Evolutionary conservation across 768 basidiomycete species (phyloP).

Genomic region (Suillus placidus): DNA sequence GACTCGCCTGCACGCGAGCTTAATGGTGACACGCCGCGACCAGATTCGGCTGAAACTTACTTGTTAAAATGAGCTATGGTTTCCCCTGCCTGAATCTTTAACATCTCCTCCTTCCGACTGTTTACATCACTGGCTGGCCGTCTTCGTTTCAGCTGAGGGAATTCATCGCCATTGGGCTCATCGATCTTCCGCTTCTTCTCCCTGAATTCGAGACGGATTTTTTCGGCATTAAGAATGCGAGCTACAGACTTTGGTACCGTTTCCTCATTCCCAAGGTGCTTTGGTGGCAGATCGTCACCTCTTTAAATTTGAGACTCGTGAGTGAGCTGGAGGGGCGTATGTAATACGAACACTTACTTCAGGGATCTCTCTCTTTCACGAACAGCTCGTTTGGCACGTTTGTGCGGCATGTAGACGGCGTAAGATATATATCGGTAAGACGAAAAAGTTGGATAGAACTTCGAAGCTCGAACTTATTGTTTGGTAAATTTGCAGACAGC

Average conservation of each 20-base stretch:
- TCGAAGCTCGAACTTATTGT: neutral
- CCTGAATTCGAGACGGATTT: slow-evolving; percentile 58
- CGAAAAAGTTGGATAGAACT: neutral
- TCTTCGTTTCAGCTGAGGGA: slow-evolving; percentile 30
- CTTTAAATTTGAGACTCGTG: slow-evolving; percentile 33
- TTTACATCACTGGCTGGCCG: slow-evolving; percentile 23
- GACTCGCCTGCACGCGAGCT: slow-evolving; percentile 54
- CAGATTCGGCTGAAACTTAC: slow-evolving; percentile 40
- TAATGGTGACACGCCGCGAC: slow-evolving; percentile 16
- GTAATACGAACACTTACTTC: slow-evolving; percentile 39
- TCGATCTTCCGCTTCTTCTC: slow-evolving; percentile 44
- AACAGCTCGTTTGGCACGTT: slow-evolving; percentile 56
- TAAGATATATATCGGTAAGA: neutral
- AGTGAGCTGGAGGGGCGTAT: slow-evolving; percentile 1
- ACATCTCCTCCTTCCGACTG: slow-evolving; percentile 20
- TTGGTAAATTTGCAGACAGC: neutral
- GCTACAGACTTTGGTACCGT: slow-evolving; percentile 68
- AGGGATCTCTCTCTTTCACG: slow-evolving; percentile 46
- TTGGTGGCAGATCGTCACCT: slow-evolving; percentile 53
- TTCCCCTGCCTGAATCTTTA: slow-evolving; percentile 66
- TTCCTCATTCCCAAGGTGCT: slow-evolving; percentile 51
- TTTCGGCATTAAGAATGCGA: slow-evolving; percentile 65
- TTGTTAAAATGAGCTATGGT: slow-evolving; percentile 76
- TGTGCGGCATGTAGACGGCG: slow-evolving; percentile 58
- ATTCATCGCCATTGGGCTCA: slow-evolving; percentile 34